Base-by-base conservation (phyloP, 2,329 filamentous ascomycete genomes). In the Aspergillus eucalypticola region DNA sequence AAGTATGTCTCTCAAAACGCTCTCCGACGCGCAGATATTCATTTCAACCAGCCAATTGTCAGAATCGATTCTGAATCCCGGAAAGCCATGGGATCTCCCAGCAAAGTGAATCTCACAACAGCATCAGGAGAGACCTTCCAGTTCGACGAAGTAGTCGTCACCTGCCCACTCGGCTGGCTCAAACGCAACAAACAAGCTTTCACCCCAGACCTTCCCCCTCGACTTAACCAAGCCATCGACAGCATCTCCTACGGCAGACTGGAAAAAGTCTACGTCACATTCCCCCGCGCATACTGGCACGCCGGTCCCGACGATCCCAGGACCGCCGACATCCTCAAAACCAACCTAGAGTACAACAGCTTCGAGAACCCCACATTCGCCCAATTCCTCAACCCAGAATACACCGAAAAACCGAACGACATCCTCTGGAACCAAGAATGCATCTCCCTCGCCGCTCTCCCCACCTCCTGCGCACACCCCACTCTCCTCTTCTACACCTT, bases 401-500 rank as follows among this genome's bases (percentile, higher is more conserved):
- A 96, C 72, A 83, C 88, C 0, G 63, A 79, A 0, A 77, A 83
- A 54, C 84, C 86, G 1, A 89, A 90, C 66, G 84, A 86, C 1
- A 67, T 82, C 5, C 76, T 81, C 61, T 95, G 91, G 90, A 86
- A 87, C 63, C 89, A 91, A 74, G 89, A 94, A 76, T 84, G 87
- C 56, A 82, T 96, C 60, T 92, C 94, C 60, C 83, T 96, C 21
- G 88, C 89, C 44, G 86, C 88, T 2, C 81, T 96, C 2, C 82
- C 85, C 0, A 67, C 71, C 0, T 69, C 78, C 1, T 81, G 79
- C 54, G 83, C 88, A 0, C 92, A 96, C 61, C 90, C 92, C 7
- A 96, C 91, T 0, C 82, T 96, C 3, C 84, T 96, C 25, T 96
- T 96, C 82, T 96, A 82, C 70, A 74, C 77, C 49, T 78, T 81